Evolutionary conservation across 140 eudicot genomes (phyloP).

Genomic region (Flaveria floridana): DNA sequence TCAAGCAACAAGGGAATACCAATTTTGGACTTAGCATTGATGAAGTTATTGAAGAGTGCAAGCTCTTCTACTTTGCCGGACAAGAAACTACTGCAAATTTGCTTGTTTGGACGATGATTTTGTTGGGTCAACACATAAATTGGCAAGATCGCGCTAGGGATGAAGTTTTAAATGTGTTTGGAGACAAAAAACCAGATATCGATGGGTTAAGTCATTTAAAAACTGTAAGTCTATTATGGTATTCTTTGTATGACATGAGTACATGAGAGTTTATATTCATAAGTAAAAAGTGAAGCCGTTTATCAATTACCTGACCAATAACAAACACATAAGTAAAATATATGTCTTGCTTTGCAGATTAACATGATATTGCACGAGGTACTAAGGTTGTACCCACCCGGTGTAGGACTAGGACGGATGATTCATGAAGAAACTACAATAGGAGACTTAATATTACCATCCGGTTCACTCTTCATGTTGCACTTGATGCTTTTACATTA

Average conservation of each 20-base stretch:
- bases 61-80: constrained; percentile 44
- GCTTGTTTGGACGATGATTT: constrained; percentile 44
- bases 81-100: constrained; percentile 37
- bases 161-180: constrained; percentile 42
- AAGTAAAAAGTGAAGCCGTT: no score
- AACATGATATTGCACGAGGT: constrained; percentile 45
- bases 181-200: constrained; percentile 32
- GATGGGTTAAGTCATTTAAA: constrained; percentile 49
- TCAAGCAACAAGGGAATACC: constrained; percentile 27
- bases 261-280: not conserved
- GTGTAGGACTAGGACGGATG: constrained; percentile 23
- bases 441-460: constrained; percentile 41
- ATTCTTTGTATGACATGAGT: not conserved
- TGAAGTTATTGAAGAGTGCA: constrained; percentile 61
- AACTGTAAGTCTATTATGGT: constrained; percentile 31
- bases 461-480: constrained; percentile 26
- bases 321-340: not conserved
- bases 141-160: constrained; percentile 61
- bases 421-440: constrained; percentile 34
- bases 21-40: constrained; percentile 36
- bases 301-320: not conserved
- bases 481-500: constrained; percentile 39
- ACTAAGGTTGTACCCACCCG: constrained; percentile 51
- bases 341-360: constrained; percentile 28
- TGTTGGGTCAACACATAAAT: constrained; percentile 37